Percentiles rank a stretch among this genome's conserved stretches.
Conservation (phyloP, 2,329 filamentous ascomycete species). For the Clonostachys chloroleuca region DNA sequence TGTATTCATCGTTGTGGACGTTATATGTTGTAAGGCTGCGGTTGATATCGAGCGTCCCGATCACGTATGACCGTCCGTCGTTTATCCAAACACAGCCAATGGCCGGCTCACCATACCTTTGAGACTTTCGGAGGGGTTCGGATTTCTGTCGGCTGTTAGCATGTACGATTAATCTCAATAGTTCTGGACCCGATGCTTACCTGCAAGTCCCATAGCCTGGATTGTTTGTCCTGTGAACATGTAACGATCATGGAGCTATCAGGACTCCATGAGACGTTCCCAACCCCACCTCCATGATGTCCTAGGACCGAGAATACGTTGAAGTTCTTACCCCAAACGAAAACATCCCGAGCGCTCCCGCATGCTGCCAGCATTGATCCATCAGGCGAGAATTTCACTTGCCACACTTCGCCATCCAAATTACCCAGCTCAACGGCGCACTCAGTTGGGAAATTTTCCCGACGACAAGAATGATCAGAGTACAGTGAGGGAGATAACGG, state of each 20-base stretch:
- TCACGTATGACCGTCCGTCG: constrained; percentile 73
- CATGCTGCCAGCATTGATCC: constrained; percentile 79
- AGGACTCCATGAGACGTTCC: constrained; percentile 86
- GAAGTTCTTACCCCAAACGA: constrained; percentile 80
- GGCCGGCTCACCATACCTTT: constrained; percentile 76
- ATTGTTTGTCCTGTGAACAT: constrained; percentile 71
- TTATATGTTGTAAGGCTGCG: constrained; percentile 69
- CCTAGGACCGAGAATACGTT: constrained; percentile 56
- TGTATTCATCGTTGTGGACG: constrained; percentile 46
- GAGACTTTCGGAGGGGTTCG: constrained; percentile 55
- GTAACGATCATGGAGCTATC: constrained; percentile 84
- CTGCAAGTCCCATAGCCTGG: constrained; percentile 69
- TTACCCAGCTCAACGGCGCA: constrained; percentile 66
- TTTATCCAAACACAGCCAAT: constrained; percentile 87
- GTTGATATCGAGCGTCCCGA: constrained; percentile 68
- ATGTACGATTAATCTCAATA: neutral
- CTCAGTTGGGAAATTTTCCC: constrained; percentile 72
- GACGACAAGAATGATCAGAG: constrained; percentile 80
- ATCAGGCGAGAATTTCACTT: constrained; percentile 84
- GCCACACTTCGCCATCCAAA: constrained; percentile 85
- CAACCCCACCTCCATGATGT: constrained; percentile 67
- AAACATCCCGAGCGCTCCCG: constrained; percentile 68
- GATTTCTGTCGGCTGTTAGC: constrained; percentile 48
- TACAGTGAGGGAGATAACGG: constrained; percentile 77
- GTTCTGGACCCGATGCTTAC: constrained; percentile 36